Evolutionary conservation across 331 rosid genomes (phyloP).

Genomic region (Saraca asoca): DNA sequence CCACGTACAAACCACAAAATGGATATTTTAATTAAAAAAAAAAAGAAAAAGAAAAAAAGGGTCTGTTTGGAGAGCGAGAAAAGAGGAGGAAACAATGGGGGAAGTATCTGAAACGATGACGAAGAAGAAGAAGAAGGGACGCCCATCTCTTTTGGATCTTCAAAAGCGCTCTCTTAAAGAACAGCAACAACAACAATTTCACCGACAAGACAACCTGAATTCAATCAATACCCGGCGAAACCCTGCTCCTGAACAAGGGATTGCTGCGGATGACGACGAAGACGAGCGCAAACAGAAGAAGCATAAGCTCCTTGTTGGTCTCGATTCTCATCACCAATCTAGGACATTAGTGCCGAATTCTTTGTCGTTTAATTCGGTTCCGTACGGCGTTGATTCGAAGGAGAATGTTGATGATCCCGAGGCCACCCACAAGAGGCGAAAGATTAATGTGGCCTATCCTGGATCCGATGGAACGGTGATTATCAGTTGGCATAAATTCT

Average conservation of each 20-base stretch:
- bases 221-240: conserved; percentile 42
- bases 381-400: conserved; percentile 38
- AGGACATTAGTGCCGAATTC: conserved; percentile 50
- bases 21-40: conserved; percentile 1
- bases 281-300: conserved; percentile 83
- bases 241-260: conserved; percentile 23
- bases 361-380: conserved; percentile 33
- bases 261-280: conserved; percentile 48
- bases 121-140: conserved; percentile 95
- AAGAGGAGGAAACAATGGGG: conserved; percentile 65
- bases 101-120: conserved; percentile 69
- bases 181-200: conserved; percentile 39
- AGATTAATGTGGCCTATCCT: conserved; percentile 40
- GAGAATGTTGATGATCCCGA: conserved; percentile 54
- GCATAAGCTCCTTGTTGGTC: conserved; percentile 67
- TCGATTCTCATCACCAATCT: conserved; percentile 50
- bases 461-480: conserved; percentile 70
- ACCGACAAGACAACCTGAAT: conserved; percentile 37
- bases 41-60: conserved; percentile 7
- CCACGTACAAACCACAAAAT: conserved; percentile 20
- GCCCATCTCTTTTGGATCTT: conserved; percentile 96
- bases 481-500: conserved; percentile 16
- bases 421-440: conserved; percentile 54
- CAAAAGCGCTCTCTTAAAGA: conserved; percentile 77
- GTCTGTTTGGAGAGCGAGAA: conserved; percentile 48